Evolutionary conservation across 1,284 basidiomycete species (phyloP), one percentile per base, ranked within the genome.

Genomic region (Phellopilus nigrolimitatus): DNA sequence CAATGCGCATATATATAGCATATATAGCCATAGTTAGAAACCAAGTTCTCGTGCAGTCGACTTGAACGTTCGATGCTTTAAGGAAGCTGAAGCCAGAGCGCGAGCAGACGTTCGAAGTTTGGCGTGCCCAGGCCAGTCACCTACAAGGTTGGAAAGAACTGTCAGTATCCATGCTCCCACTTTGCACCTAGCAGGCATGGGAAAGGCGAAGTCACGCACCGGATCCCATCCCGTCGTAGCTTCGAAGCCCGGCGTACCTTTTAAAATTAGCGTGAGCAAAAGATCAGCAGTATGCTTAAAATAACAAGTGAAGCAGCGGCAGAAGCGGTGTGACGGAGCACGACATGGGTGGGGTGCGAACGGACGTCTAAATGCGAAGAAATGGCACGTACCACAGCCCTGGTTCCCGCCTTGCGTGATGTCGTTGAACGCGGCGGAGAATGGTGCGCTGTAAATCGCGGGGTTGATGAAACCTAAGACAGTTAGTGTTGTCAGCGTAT

Each of bases 381-480:
- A 39, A 36, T 7, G 31, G 22, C 51, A 47, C 51, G 25, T 49
- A 57, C 57, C 56, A 45, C 61, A 66, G 24, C 68, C 68, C 37
- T 61, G 61, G 53, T 66, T 70, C 25, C 56, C 56, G 8, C 67
- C 67, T 6, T 44, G 41, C n/a, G 57, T 61, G 49, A 71, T 67
- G 51, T 71, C 69, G 47, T 68, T 66, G 47, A 71, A 68, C 6
- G 63, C 62, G 24, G 40, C 54, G 13, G 49, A 46, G 56, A 68
- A 61, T 41, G 36, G 39, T 24, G 44, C 33, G n/a, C 60, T 64
- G 47, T 64, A 66, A 44, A 65, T 66, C 59, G 63, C 46, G 25
- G 69, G 64, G 38, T 71, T 74, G 38, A 73, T 69, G 54, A 71
- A 71, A 31, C 69, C 70, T 53, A 31, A 9, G 15, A 37, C 36